phyloP scores from a whole-genome alignment of 164 flowering plant species.

The Vitis riparia region DNA sequence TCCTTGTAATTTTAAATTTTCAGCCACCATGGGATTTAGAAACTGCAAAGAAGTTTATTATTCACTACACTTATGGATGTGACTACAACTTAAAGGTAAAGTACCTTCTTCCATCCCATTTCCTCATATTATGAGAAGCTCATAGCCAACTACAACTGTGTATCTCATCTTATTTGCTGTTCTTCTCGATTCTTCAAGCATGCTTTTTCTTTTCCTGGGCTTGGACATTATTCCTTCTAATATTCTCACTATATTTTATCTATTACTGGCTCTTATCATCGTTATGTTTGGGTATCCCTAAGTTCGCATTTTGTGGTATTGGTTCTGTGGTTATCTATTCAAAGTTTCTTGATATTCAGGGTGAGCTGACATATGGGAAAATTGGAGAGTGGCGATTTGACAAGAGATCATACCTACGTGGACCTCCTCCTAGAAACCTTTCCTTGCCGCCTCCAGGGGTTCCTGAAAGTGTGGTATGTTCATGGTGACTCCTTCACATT shows the following conservation, averaged over 20 bases:
- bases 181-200: background rate
- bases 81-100: slow-evolving; percentile 81
- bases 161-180: background rate
- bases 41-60: slow-evolving; percentile 57
- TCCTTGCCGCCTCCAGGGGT: slow-evolving; percentile 93
- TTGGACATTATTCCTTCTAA: background rate
- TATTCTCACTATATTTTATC: background rate
- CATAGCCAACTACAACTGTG: background rate
- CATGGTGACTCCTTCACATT: background rate
- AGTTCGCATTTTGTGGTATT: background rate
- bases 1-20: slow-evolving; percentile 7
- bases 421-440: slow-evolving; percentile 75
- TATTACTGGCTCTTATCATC: no score
- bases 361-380: slow-evolving; percentile 83
- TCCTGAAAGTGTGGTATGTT: slow-evolving; percentile 98
- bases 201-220: background rate
- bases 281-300: no score
- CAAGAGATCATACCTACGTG: slow-evolving; percentile 71
- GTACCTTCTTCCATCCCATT: background rate
- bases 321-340: background rate
- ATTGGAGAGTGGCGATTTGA: slow-evolving; percentile 97
- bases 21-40: slow-evolving; percentile 96
- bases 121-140: background rate
- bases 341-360: slow-evolving; percentile 43
- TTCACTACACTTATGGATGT: slow-evolving; percentile 93